Base-by-base conservation (phyloP, 2,329 filamentous ascomycete species). In the Rhynchosporium agropyri region DNA sequence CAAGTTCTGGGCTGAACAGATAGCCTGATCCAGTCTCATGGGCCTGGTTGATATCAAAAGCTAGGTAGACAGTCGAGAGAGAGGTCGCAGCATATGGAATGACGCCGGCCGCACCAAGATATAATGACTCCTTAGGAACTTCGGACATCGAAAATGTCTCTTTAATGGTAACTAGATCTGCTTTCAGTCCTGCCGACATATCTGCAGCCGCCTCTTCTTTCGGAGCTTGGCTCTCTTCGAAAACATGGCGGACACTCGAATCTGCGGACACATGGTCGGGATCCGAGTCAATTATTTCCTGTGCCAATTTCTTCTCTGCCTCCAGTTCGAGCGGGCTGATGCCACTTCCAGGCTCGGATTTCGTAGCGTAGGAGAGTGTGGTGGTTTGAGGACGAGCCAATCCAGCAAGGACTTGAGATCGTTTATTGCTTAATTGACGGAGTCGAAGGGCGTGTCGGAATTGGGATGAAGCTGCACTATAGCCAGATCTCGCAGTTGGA, bases 61-160 rank as follows among this genome's bases (percentile, higher is more conserved):
- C 86, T 45, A 96, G 86, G 74, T 87, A 92, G 60, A 96, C 83
- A 0, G 93, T 97, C 40, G 90, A 86, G 3, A 93, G 73, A 0
- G 92, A 96, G 4, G 93, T 97, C 48, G 83, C 90, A 9, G 96
- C 80, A 77, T 97, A 97, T 51, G 95, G 92, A 4, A 97, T 72
- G 1, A 96, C 88, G 72, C 92, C 92, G 5, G 90, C 90, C 63
- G 91, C 80, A 61, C 90, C 90, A 49, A 92, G 82, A 63, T 83
- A 80, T 55, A 88, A 81, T 28, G 89, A 85, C 74, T 90, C 86
- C 70, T 81, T 84, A 7, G 90, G 90, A 3, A 92, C 89, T 1
- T 79, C 78, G 40, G 76, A 74, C 42, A 92, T 80, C 26, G 81
- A 83, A 72, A 92, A 89, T 0, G 89, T 89, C 13, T 91, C 86